phyloP scores from a whole-genome alignment of 371 early-diverging fungal species.

The Mortierella sp. region DNA sequence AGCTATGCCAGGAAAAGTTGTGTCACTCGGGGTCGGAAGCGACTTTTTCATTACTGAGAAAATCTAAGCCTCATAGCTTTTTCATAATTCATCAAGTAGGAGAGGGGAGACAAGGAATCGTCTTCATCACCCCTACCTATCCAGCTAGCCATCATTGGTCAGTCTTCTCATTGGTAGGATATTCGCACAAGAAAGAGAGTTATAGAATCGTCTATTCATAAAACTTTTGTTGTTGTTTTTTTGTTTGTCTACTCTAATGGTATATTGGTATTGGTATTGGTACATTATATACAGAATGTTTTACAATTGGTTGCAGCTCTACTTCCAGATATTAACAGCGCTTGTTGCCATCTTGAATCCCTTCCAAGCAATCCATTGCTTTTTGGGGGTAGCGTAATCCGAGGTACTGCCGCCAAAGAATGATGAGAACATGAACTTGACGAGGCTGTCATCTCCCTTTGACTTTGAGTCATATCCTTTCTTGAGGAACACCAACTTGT shows the following conservation, averaged over 20 bases:
- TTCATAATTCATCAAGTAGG: too few species aligned
- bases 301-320: not conserved
- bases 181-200: too few species aligned
- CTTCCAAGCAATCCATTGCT: conserved; percentile 68
- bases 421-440: conserved; percentile 59
- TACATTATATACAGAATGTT: too few species aligned
- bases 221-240: too few species aligned
- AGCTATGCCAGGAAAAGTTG: conserved; percentile 41
- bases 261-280: too few species aligned
- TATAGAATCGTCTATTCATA: too few species aligned
- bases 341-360: conserved; percentile 55
- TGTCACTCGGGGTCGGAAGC: conserved; percentile 39
- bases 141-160: too few species aligned
- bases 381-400: conserved; percentile 63
- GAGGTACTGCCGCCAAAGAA: conserved; percentile 70
- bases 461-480: conserved; percentile 27
- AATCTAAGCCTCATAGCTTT: too few species aligned
- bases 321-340: conserved; percentile 23
- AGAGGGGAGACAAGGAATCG: too few species aligned
- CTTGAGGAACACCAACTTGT: conserved; percentile 43
- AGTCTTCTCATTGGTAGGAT: too few species aligned
- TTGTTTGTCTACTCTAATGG: too few species aligned
- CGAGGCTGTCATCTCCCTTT: conserved; percentile 11
- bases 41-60: conserved; percentile 27
- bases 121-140: too few species aligned